Evolutionary conservation across 2,329 filamentous ascomycete genomes (phyloP).

Genomic region (Colletotrichum zoysiae): DNA sequence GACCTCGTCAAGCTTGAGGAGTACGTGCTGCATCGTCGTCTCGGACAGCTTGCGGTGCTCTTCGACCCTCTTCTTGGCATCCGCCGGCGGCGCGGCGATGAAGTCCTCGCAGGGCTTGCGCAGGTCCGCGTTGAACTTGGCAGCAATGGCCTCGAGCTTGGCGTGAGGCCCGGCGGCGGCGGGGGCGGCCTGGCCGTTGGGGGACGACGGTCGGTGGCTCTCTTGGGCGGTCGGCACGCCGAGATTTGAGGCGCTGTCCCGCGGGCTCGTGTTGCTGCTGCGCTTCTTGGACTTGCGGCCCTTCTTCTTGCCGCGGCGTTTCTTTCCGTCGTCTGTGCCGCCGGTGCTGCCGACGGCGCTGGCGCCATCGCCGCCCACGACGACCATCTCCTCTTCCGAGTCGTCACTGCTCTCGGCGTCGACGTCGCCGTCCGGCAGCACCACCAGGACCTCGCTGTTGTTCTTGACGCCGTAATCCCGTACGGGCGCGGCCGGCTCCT

Average conservation of each 20-base stretch:
- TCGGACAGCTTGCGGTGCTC: constrained; percentile 83
- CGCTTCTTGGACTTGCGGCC: constrained; percentile 50
- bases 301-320: constrained; percentile 54
- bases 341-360: constrained; percentile 49
- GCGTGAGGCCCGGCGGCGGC: constrained; percentile 59
- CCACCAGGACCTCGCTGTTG: constrained; percentile 68
- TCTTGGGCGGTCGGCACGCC: constrained; percentile 47
- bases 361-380: constrained; percentile 58
- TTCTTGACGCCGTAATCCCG: constrained; percentile 73
- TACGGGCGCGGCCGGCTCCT: constrained; percentile 70
- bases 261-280: constrained; percentile 54
- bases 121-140: constrained; percentile 73
- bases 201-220: constrained; percentile 56
- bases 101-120: constrained; percentile 75
- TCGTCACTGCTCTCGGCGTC: constrained; percentile 53
- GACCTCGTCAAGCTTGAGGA: constrained; percentile 82
- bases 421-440: constrained; percentile 58
- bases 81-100: constrained; percentile 71
- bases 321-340: constrained; percentile 50
- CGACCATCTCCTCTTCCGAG: constrained; percentile 58
- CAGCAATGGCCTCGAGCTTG: constrained; percentile 75
- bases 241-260: constrained; percentile 58
- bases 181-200: constrained; percentile 43
- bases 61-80: constrained; percentile 76
- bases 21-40: constrained; percentile 79